These are phyloP conservation scores for Annona squamosa DNA, from an alignment of 164 flowering plant species.

Conservation along the genomic window DNA sequence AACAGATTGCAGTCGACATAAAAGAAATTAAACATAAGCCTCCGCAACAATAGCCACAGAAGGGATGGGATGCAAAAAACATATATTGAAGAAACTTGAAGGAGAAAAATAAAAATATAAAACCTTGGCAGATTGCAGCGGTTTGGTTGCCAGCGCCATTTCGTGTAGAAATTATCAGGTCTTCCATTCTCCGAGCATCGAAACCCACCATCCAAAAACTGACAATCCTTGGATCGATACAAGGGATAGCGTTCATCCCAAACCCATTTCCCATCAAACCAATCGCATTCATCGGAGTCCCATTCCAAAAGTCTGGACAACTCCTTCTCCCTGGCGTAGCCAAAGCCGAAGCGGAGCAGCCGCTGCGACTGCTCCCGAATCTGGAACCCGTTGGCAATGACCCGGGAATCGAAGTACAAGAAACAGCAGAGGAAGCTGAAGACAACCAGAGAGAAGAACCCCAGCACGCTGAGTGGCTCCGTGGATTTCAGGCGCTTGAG, in stretches of 20 bases:
- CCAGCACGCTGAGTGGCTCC: slow-evolving; percentile 51
- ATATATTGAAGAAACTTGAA: not conserved
- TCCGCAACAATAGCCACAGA: no score
- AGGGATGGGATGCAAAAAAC: no score
- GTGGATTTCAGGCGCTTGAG: slow-evolving; percentile 43
- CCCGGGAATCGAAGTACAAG: slow-evolving; percentile 59
- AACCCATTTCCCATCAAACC: slow-evolving; percentile 76
- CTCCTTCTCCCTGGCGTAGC: slow-evolving; percentile 4
- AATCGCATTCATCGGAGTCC: slow-evolving; percentile 40
- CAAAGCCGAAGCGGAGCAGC: slow-evolving; percentile 31
- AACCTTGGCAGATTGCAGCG: slow-evolving; percentile 86
- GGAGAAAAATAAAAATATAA: slow-evolving; percentile 7
- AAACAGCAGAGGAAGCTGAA: slow-evolving; percentile 44
- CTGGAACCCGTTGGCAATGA: slow-evolving; percentile 32
- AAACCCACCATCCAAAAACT: slow-evolving; percentile 65
- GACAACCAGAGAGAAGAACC: slow-evolving; percentile 34
- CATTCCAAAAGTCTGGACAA: slow-evolving; percentile 30
- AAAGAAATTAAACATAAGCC: no score
- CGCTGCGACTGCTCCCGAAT: slow-evolving; percentile 27
- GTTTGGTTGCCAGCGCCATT: slow-evolving; percentile 96
- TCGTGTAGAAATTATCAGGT: slow-evolving; percentile 67
- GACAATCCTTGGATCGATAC: slow-evolving; percentile 60
- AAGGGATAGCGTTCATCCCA: slow-evolving; percentile 77
- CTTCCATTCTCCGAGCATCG: slow-evolving; percentile 76
- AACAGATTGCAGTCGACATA: no score